These are phyloP conservation scores for Aspergillus sclerotioniger DNA, from an alignment of 495 filamentous ascomycete genomes.

Conservation along the genomic window DNA sequence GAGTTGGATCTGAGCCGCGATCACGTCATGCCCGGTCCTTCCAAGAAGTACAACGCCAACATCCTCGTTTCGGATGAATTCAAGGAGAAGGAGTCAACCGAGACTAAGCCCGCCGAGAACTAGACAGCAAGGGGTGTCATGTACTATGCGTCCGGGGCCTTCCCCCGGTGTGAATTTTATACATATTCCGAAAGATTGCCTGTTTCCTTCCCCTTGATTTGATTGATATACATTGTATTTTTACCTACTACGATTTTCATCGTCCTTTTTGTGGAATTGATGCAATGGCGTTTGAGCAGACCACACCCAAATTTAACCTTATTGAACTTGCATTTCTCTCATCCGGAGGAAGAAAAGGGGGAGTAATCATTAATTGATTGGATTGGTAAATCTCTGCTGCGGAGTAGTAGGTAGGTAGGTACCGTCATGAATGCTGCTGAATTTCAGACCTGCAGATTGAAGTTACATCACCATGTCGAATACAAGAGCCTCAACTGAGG, in stretches of 20 bases:
- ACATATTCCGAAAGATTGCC: background rate
- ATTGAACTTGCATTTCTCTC: too few species aligned
- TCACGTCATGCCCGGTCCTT: slow-evolving; percentile 38
- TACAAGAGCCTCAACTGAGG: slow-evolving; percentile 16
- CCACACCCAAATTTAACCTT: slow-evolving; percentile 16
- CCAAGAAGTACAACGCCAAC: slow-evolving; percentile 21
- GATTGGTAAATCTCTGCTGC: too few species aligned
- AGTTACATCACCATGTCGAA: slow-evolving; percentile 30
- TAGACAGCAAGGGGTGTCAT: background rate
- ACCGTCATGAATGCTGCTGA: background rate
- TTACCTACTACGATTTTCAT: slow-evolving; percentile 46
- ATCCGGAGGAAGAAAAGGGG: too few species aligned
- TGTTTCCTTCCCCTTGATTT: slow-evolving; percentile 5
- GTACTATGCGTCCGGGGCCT: slow-evolving; percentile 7
- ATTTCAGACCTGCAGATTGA: slow-evolving; percentile 7
- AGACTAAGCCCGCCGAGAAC: background rate
- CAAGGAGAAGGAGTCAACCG: slow-evolving; percentile 26
- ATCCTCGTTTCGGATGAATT: slow-evolving; percentile 48
- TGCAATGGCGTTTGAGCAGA: slow-evolving; percentile 35
- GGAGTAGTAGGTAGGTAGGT: too few species aligned
- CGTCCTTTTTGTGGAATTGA: slow-evolving; percentile 40
- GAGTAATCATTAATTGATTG: too few species aligned
- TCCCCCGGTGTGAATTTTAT: background rate
- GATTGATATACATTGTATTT: slow-evolving; percentile 54
- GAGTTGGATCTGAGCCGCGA: slow-evolving; percentile 37